Base-by-base conservation (phyloP, 495 filamentous ascomycete species). In the Friedmanniomyces simplex region DNA sequence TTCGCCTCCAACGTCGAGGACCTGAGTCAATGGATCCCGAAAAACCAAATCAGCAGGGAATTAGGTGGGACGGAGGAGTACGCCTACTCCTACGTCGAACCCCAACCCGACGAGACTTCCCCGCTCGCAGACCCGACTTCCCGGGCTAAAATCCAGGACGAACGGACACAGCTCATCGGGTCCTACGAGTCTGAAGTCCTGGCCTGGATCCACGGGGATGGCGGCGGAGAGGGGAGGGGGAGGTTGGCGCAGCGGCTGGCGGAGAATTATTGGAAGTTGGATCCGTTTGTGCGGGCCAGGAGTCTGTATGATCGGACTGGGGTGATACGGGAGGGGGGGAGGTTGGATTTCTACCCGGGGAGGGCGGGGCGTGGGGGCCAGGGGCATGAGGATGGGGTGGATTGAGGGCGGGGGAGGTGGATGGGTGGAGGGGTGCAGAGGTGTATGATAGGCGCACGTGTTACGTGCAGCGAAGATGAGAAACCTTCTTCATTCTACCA, bases 1-100 rank as follows among this genome's bases (percentile, higher is more conserved):
- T 98, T 98, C 73, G 95, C 89, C 56, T 91, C 89, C 61, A 88
- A 79, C 60, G 68, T 81, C 59, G 77, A 85, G 42, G 93, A 97
- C 41, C 74, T 98, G 51, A 82, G 86, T 65, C 72, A 79, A 24
- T 96, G 86, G 70, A 83, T 98, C 59, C 75, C 81, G 4, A 73
- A 71, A 25, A 74, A 75, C 41, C 86, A 84, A 53, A 89, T 97
- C 61, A 76, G 82, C 54, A 83, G 82, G 58, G 90, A 91, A 50
- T 74, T 95, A 13, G 89, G 88, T 22, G 93, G 91, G 52, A 76
- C 82, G 21, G 90, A 95, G 56, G 77, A 88, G 58, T 96, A 86
- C 82, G 70, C 74, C 13, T 96, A 95, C 71, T 54, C 76, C 34
- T 98, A 91, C 69, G 75, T 84, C 39, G 89, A 96, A 71, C 88